Evolutionary conservation across 257 asterid species (phyloP).

Genomic region (Fraxinus americana): DNA sequence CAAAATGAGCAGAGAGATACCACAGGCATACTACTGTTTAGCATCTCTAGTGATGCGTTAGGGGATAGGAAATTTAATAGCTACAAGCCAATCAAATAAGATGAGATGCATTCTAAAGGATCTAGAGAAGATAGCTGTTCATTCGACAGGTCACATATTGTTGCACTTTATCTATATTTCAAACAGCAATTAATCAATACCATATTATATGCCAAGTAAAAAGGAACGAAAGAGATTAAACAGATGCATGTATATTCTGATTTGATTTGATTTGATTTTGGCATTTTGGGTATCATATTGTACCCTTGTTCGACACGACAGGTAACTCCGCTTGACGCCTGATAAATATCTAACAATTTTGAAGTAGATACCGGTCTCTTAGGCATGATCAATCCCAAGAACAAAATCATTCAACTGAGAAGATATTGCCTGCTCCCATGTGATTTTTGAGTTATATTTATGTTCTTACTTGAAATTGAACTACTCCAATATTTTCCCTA

Average conservation of each 20-base stretch:
- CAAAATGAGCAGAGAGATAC: constrained; percentile 1
- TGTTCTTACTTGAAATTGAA: neutral
- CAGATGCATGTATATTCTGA: neutral
- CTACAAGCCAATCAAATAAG: neutral
- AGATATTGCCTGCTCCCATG: neutral
- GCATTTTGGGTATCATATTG: neutral
- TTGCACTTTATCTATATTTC: neutral
- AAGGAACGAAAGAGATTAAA: neutral
- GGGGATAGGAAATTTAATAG: neutral
- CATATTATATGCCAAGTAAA: neutral
- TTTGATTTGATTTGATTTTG: neutral
- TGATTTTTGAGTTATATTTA: neutral
- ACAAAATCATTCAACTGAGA: neutral
- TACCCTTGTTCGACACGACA: neutral
- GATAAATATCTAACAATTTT: neutral
- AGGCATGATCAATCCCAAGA: neutral
- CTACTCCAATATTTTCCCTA: neutral
- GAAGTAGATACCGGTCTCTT: neutral
- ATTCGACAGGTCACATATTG: neutral
- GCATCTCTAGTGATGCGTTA: neutral
- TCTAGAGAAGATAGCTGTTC: neutral
- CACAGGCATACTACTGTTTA: neutral
- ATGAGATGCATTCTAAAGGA: neutral
- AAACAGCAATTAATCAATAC: neutral
- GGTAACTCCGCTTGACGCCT: neutral